phyloP scores from a whole-genome alignment of 225 moss, liverwort and hornwort genomes.

The Polytrichum commune region DNA sequence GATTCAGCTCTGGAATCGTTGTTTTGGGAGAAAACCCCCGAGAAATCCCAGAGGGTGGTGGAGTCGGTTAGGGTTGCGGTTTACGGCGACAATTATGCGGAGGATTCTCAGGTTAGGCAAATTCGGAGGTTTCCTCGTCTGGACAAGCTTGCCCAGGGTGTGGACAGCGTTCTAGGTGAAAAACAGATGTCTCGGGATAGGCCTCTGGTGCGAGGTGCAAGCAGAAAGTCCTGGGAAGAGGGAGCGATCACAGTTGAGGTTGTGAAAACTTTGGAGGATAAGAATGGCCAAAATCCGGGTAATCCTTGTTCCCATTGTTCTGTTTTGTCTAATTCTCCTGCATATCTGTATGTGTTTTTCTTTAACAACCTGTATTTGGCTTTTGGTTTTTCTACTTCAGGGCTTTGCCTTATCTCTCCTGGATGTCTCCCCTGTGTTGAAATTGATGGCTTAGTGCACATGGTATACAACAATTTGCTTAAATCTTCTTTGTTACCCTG shows the following conservation, averaged over 20 bases:
- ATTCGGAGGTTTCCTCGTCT: conserved; percentile 30
- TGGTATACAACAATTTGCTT: too few relatives aligned
- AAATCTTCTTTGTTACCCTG: too few relatives aligned
- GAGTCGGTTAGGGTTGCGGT: conserved; percentile 51
- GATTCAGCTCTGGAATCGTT: conserved; percentile 59
- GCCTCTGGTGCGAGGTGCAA: conserved; percentile 10
- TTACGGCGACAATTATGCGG: conserved; percentile 23
- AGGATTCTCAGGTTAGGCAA: conserved; percentile 1
- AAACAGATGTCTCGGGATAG: conserved; percentile 5
- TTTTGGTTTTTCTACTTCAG: too few relatives aligned
- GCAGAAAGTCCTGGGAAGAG: conserved; percentile 39
- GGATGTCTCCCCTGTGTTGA: too few relatives aligned
- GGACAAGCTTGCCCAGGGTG: conserved; percentile 32
- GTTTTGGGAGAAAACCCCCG: conserved; percentile 30
- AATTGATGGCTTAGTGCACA: too few relatives aligned
- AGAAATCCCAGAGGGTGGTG: conserved; percentile 22
- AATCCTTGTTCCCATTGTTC: background rate
- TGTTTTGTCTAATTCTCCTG: too few relatives aligned
- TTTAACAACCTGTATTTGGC: too few relatives aligned
- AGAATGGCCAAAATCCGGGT: background rate
- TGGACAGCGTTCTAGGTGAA: conserved; percentile 21
- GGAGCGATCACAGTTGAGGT: conserved; percentile 39
- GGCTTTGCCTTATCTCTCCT: too few relatives aligned
- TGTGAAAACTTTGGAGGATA: conserved; percentile 3
- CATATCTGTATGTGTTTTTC: too few relatives aligned